Conservation (phyloP, 2,329 filamentous ascomycete species). For the Westerdykella aurantiaca region DNA sequence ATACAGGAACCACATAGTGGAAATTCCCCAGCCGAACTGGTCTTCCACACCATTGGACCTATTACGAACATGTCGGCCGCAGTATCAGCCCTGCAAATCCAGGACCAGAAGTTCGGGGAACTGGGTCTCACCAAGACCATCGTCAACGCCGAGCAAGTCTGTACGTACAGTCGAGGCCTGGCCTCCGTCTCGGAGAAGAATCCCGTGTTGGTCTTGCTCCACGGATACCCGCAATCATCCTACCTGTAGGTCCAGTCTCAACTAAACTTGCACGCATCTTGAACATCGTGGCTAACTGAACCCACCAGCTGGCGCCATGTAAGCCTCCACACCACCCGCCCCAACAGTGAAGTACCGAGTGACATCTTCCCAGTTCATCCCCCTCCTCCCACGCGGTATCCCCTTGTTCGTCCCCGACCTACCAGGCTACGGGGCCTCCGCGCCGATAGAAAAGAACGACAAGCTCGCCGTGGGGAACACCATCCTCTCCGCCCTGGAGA, state of each 20-base stretch:
- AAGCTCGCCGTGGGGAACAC: constrained; percentile 25
- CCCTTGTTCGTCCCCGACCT: constrained; percentile 30
- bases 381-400: constrained; percentile 19
- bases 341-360: background rate
- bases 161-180: constrained; percentile 22
- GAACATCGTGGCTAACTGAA: background rate
- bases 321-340: background rate
- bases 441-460: constrained; percentile 21
- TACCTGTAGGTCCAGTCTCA: constrained; percentile 17
- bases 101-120: constrained; percentile 25
- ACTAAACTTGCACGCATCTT: background rate
- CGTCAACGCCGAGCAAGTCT: constrained; percentile 23
- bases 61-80: constrained; percentile 11
- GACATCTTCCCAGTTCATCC: constrained; percentile 14
- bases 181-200: constrained; percentile 20
- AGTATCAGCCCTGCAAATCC: constrained; percentile 16
- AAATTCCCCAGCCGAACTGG: too few relatives aligned
- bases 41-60: background rate
- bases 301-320: constrained; percentile 25
- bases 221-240: constrained; percentile 30
- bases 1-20: too few relatives aligned
- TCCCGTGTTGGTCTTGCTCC: constrained; percentile 26
- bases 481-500: constrained; percentile 19
- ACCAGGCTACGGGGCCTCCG: constrained; percentile 28
- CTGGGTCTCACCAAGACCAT: constrained; percentile 23